A percentile compares a stretch with the other conserved stretches of the same genome.
phyloP scores from a whole-genome alignment of 2,329 filamentous ascomycete species.

The Neurospora crassa region DNA sequence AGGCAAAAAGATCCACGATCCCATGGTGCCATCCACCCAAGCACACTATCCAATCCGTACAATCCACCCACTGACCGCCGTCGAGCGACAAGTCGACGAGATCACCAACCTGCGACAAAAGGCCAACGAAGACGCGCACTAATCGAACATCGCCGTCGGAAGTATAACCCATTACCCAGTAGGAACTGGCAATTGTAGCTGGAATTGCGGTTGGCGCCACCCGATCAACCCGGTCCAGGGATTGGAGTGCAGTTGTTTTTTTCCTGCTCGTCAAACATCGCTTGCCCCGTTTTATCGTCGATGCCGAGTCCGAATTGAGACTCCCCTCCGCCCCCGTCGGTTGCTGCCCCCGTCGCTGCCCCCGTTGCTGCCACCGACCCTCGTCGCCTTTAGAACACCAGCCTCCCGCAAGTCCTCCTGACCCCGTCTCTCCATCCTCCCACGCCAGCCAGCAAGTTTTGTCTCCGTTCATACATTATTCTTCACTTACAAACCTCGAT shows the following conservation, averaged over 20 bases:
- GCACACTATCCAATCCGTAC: background rate
- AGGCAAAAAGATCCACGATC: background rate
- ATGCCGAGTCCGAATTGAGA: background rate
- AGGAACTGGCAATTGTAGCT: background rate
- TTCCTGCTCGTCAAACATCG: background rate
- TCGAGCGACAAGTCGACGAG: background rate
- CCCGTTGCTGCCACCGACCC: background rate
- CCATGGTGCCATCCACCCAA: background rate
- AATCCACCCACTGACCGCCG: background rate
- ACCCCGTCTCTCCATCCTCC: background rate
- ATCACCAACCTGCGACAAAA: background rate
- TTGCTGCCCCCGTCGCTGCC: background rate
- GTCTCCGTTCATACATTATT: background rate
- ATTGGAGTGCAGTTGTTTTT: background rate
- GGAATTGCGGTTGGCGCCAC: background rate
- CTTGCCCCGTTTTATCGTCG: background rate
- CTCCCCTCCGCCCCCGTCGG: background rate
- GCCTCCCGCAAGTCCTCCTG: background rate
- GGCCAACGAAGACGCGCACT: background rate
- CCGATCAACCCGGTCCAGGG: background rate
- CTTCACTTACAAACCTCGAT: background rate
- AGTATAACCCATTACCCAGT: background rate
- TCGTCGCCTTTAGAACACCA: background rate
- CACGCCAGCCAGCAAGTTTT: background rate
- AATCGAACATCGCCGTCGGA: background rate